Base-by-base conservation (phyloP, 106 monocot species). In the Allium cepa region DNA sequence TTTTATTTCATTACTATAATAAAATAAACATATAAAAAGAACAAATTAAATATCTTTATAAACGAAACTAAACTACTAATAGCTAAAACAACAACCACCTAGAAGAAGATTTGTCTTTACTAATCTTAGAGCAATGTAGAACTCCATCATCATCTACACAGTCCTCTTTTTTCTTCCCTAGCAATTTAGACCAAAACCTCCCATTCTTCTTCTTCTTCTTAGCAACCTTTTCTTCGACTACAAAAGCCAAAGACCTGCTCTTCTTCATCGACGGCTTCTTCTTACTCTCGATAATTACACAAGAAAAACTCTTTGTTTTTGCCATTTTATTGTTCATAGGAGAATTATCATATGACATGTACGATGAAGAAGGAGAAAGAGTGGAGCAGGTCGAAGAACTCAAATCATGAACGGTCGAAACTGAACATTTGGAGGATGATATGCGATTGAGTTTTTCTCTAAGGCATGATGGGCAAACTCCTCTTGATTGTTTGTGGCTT, bases 391-490 rank as follows among this genome's bases (percentile, higher is more conserved):
- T n/a, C 26, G 69, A 59, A 17, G 27, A 56, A n/a, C 63, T 64
- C 5, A 79, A 73, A 12, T 56, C 48, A 7, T 57, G 68, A n/a
- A 72, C 67, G 1, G 85, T 46, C 10, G 85, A 51, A 47, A 15
- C 15, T 55, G 85, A 78, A 11, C 72, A 82, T 6, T 81, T 73
- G 10, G 50, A 51, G 46, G 79, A 61, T 50, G 86, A 67, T 56
- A 86, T 14, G 7, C 76, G 79, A 18, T 53, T 22, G 8, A 86
- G 71, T 47, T 26, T 79, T 17, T 86, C 86, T 47, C 76, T 59
- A 1, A 86, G 67, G 71, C 86, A 86, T 49, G 26, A 79, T 14
- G 86, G 86, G 63, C 86, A 86, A 4, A 86, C 86, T 16, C 86
- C 86, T 49, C 60, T 82, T 11, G 79, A 70, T 56, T 79, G 63